These are phyloP conservation scores for Thermochaetoides thermophila DNA, from an alignment of 495 filamentous ascomycete species.

Conservation along the genomic window DNA sequence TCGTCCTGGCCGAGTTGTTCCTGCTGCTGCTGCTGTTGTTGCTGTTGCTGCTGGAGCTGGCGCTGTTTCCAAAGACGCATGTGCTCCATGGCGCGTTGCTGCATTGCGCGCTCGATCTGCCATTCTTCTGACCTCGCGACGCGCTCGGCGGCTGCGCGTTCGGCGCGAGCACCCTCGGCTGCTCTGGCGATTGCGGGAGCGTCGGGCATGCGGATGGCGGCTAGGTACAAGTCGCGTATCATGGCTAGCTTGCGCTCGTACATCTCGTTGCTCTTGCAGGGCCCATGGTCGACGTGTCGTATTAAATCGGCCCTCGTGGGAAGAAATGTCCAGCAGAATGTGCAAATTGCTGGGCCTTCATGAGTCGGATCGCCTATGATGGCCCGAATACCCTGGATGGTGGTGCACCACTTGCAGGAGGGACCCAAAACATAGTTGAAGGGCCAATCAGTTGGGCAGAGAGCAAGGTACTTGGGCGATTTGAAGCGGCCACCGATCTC, in stretches of 20 bases:
- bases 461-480: slow-evolving; percentile 4
- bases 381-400: slow-evolving; percentile 1
- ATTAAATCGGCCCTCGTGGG: slow-evolving; percentile 1
- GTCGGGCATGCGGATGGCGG: background rate
- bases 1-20: background rate
- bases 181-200: background rate
- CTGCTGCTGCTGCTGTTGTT: slow-evolving; percentile 1
- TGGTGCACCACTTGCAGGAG: slow-evolving; percentile 1
- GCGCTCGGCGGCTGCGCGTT: slow-evolving; percentile 1
- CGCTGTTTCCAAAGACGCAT: no score
- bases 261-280: slow-evolving; percentile 4
- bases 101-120: background rate
- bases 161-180: background rate
- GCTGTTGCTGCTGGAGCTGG: background rate
- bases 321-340: slow-evolving; percentile 5
- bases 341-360: slow-evolving; percentile 5
- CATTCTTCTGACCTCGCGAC: slow-evolving; percentile 2
- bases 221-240: slow-evolving; percentile 3
- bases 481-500: slow-evolving; percentile 2
- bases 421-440: slow-evolving; percentile 1
- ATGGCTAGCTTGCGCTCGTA: slow-evolving; percentile 1
- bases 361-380: slow-evolving; percentile 2
- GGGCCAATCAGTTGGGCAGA: slow-evolving; percentile 8
- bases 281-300: slow-evolving; percentile 1
- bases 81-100: slow-evolving; percentile 1